Evolutionary conservation across 306 rosid species (phyloP), one percentile per base, ranked within the genome.

Genomic region (Pueraria montana): DNA sequence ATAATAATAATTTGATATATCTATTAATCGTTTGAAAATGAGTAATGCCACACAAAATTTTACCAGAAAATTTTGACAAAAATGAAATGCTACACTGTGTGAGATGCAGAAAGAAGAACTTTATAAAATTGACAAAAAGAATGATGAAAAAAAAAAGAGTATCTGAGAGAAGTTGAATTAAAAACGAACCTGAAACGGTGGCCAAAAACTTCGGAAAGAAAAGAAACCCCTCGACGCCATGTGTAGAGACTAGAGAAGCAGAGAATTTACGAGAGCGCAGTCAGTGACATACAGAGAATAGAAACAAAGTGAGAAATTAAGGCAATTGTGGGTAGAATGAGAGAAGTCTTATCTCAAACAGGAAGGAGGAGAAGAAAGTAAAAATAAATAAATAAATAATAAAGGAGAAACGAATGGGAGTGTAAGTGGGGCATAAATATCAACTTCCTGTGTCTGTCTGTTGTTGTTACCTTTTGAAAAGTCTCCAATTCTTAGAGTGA

Each of bases 141-240:
- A 3, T 52, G 3, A 53, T 53, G 67, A 8, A n/a, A n/a, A n/a
- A n/a, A n/a, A n/a, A n/a, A n/a, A n/a, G n/a, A n/a, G n/a, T n/a
- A n/a, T n/a, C n/a, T n/a, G n/a, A 74, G 82, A 79, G 80, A 27
- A 62, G 4, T 83, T 70, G n/a, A 80, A 32, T 46, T 63, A 81
- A 81, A n/a, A 81, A 87, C 90, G 23, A 81, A 87, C 90, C 88
- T 70, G 84, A 53, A 71, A 26, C 34, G 23, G 24, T 0, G 75
- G 18, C 81, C 32, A 75, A 18, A 82, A 55, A 53, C 34, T 82
- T 73, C 70, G 65, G 49, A 78, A 82, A 26, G 86, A 74, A 6
- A 84, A 59, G 1, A 74, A 77, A 40, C 72, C 74, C 21, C 72
- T 66, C 80, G 48, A 79, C 72, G 83, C 88, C 90, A 87, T 85